Evolutionary conservation across 164 flowering plant species (phyloP).

Genomic region (Annona squamosa): DNA sequence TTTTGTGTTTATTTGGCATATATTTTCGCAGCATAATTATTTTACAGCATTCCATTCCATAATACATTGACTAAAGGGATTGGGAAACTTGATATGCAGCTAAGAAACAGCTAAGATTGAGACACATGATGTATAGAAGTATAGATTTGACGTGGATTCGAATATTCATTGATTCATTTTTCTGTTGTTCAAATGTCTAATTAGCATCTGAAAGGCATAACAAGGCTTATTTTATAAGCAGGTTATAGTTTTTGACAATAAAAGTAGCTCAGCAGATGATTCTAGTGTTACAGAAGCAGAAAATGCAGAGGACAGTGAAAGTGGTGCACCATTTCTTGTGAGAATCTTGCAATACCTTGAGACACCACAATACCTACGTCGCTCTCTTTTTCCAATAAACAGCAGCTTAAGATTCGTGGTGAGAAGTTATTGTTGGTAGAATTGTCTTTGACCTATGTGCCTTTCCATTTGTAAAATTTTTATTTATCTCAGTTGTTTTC

Average conservation of each 20-base stretch:
- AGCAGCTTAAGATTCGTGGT: constrained; percentile 83
- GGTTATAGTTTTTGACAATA: constrained; percentile 82
- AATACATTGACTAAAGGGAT: too few species aligned
- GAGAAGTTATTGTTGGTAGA: constrained; percentile 7
- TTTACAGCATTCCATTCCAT: too few species aligned
- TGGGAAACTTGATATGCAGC: too few species aligned
- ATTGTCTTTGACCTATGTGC: not conserved
- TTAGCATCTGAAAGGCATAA: not conserved
- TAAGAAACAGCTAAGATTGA: too few species aligned
- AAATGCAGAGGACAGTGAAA: constrained; percentile 45
- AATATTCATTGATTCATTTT: too few species aligned
- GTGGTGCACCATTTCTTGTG: constrained; percentile 70
- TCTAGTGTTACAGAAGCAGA: constrained; percentile 18
- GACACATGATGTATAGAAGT: too few species aligned
- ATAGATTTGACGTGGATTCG: too few species aligned
- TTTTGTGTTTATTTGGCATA: too few species aligned
- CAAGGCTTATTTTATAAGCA: constrained; percentile 16
- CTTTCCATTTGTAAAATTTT: not conserved
- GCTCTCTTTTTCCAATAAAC: constrained; percentile 67
- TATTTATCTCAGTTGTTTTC: not conserved
- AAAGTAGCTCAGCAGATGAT: constrained; percentile 30
- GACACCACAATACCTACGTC: constrained; percentile 93
- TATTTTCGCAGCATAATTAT: too few species aligned
- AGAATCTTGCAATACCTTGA: constrained; percentile 84
- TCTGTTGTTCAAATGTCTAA: too few species aligned